Evolutionary conservation across 176 grass and related monocot genomes (phyloP).

Genomic region (Ensete ventricosum): DNA sequence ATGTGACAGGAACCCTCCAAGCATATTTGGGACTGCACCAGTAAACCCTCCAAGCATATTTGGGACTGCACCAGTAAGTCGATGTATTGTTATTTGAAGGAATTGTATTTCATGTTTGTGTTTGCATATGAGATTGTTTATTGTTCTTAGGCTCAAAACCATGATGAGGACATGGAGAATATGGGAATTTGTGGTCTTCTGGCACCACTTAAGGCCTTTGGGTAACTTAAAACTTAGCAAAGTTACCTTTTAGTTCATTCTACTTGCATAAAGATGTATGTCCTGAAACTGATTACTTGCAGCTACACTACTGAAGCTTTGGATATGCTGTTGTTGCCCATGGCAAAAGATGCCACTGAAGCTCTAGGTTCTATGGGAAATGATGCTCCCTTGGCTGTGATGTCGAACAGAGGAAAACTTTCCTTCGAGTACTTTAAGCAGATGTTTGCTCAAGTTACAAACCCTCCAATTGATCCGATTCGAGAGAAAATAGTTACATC

Average conservation of each 20-base stretch:
- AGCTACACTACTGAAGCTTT: slow-evolving; percentile 87
- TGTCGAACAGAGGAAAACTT: slow-evolving; percentile 92
- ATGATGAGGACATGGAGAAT: slow-evolving; percentile 25
- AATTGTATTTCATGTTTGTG: neutral
- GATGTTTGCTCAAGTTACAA: slow-evolving; percentile 99
- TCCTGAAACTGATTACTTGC: slow-evolving; percentile 20
- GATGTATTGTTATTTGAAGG: neutral
- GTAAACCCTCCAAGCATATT: too few relatives aligned
- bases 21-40: slow-evolving; percentile 49
- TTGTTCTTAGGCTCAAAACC: slow-evolving; percentile 31
- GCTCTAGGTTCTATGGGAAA: slow-evolving; percentile 97
- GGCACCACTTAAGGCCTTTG: slow-evolving; percentile 85
- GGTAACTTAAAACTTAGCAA: slow-evolving; percentile 40
- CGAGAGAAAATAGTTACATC: slow-evolving; percentile 97
- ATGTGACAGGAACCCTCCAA: slow-evolving; percentile 43
- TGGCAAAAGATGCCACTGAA: slow-evolving; percentile 75
- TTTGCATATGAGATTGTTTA: neutral
- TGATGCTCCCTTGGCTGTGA: slow-evolving; percentile 86
- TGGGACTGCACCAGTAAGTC: slow-evolving; percentile 51
- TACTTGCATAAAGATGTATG: slow-evolving; percentile 14
- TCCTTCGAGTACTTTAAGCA: slow-evolving; percentile 97
- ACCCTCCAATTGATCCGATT: slow-evolving; percentile 95
- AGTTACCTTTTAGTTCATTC: neutral
- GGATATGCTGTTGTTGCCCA: slow-evolving; percentile 89
- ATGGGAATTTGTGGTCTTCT: slow-evolving; percentile 65